Percentiles rank a stretch among this genome's conserved stretches.
These are phyloP conservation scores for Coccomyxa sp. DNA, from an alignment of 139 green algal genomes.

Conservation along the genomic window DNA sequence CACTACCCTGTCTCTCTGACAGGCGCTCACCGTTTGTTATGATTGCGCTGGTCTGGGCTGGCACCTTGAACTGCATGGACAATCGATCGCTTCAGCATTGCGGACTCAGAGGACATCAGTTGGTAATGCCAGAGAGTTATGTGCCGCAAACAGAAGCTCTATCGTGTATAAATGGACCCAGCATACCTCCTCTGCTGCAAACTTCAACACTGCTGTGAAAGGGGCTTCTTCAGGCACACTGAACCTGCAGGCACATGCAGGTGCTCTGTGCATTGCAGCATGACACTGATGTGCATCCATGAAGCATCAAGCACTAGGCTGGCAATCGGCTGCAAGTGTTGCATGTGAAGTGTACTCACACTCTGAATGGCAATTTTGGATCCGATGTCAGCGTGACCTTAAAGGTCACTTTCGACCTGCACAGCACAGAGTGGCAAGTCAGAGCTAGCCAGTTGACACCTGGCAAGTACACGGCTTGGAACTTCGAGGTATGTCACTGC, in stretches of 20 bases:
- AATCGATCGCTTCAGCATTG: too few relatives aligned
- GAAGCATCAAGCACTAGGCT: neutral
- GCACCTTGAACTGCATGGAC: conserved; percentile 85
- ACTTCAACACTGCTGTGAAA: conserved; percentile 97
- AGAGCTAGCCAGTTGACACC: too few relatives aligned
- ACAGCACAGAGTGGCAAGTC: neutral
- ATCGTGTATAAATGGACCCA: too few relatives aligned
- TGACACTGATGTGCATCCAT: neutral
- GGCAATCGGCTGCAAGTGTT: neutral
- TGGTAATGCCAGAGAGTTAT: too few relatives aligned
- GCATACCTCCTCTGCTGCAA: conserved; percentile 91
- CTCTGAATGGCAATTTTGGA: conserved; percentile 93
- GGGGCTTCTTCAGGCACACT: conserved; percentile 93
- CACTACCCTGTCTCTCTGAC: too few relatives aligned
- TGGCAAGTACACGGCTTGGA: too few relatives aligned
- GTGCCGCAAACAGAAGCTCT: too few relatives aligned
- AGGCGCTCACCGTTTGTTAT: conserved; percentile 88
- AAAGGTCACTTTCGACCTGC: conserved; percentile 88
- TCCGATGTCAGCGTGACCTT: conserved; percentile 95
- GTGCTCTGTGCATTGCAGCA: neutral
- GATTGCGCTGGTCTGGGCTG: conserved; percentile 86
- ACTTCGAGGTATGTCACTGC: too few relatives aligned
- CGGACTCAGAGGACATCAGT: too few relatives aligned
- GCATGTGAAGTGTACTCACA: conserved; percentile 49
- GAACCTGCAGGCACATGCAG: conserved; percentile 79